Percentiles rank a stretch among this genome's conserved stretches.
phyloP scores from a whole-genome alignment of 2,329 filamentous ascomycete species.

The Colletotrichum sp. region DNA sequence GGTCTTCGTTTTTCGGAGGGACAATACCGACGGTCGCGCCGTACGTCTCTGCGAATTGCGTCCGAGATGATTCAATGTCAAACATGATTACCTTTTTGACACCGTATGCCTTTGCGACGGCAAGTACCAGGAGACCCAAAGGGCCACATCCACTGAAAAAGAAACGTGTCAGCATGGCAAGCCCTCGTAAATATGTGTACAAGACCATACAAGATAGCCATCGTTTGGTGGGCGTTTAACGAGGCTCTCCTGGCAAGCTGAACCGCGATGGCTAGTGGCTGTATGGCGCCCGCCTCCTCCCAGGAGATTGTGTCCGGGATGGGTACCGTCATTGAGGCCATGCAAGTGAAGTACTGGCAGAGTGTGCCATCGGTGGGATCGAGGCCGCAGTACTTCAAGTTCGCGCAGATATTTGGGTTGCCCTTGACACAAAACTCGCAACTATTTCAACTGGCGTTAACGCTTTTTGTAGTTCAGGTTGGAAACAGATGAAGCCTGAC shows the following conservation, averaged over 20 bases:
- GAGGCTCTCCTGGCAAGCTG: not conserved
- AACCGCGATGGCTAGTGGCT: not conserved
- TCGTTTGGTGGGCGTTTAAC: not conserved
- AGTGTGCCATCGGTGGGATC: not conserved
- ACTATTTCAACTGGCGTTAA: not conserved
- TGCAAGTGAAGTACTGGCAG: not conserved
- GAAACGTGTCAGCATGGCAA: not conserved
- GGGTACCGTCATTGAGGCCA: not conserved
- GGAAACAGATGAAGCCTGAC: not conserved
- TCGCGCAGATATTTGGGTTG: not conserved
- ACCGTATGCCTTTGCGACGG: not conserved
- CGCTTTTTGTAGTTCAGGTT: accelerated
- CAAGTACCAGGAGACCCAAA: not conserved
- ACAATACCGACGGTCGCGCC: not conserved
- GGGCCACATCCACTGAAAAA: not conserved
- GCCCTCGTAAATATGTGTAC: accelerated
- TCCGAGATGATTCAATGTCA: not conserved
- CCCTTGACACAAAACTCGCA: not conserved
- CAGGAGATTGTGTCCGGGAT: not conserved
- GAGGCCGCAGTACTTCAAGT: not conserved
- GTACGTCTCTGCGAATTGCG: not conserved
- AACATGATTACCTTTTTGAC: not conserved
- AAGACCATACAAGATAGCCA: not conserved
- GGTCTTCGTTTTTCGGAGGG: not conserved
- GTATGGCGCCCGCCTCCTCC: not conserved